phyloP scores from a whole-genome alignment of 345 rosid species.

The Hirschfeldia incana region DNA sequence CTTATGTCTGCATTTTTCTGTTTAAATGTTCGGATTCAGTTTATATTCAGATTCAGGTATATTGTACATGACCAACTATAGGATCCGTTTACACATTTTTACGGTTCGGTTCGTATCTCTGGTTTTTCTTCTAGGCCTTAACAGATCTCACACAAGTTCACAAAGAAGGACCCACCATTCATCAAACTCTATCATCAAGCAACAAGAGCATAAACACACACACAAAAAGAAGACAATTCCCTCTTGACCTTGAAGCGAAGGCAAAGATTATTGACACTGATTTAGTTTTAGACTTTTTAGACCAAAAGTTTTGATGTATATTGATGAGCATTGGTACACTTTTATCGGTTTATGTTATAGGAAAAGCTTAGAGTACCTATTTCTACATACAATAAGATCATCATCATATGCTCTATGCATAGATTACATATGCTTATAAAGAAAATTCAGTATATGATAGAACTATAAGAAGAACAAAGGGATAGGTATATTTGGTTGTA shows the following conservation, averaged over 20 bases:
- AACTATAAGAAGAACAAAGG: neutral
- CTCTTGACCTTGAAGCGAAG: neutral
- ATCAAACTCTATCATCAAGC: neutral
- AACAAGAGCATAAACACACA: neutral
- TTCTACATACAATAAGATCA: slow-evolving; percentile 8
- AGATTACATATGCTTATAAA: slow-evolving; percentile 17
- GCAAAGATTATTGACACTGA: neutral
- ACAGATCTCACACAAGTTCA: neutral
- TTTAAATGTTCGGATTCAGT: too few species aligned
- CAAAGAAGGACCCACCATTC: neutral
- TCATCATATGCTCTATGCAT: slow-evolving; percentile 18
- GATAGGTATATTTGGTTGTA: slow-evolving; percentile 4
- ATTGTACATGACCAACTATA: neutral
- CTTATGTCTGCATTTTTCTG: too few species aligned
- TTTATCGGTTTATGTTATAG: neutral
- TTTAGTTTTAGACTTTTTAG: neutral
- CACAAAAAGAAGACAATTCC: neutral
- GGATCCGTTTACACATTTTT: neutral
- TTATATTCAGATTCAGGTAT: too few species aligned
- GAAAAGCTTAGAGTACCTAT: neutral
- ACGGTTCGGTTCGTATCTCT: neutral
- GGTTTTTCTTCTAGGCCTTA: neutral
- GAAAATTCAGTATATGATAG: neutral
- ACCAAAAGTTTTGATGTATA: neutral
- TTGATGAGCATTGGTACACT: slow-evolving; percentile 19